Percentiles rank a stretch among this genome's conserved stretches.
Evolutionary conservation across 768 basidiomycete species (phyloP).

Genomic region (Mycena filopes): DNA sequence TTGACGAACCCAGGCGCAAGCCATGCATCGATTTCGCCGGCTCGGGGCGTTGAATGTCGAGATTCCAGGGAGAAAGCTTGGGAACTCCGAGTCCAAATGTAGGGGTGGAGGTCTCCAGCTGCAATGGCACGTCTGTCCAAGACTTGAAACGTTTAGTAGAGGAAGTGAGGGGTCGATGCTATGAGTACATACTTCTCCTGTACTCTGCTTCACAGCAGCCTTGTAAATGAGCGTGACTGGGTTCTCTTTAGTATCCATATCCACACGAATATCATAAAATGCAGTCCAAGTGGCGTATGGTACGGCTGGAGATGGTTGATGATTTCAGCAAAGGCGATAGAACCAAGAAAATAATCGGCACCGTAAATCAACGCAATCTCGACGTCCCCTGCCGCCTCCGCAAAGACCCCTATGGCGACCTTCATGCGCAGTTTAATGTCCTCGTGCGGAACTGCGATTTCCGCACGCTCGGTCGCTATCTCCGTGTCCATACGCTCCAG

Average conservation of each 20-base stretch:
- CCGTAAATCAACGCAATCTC: constrained; percentile 35
- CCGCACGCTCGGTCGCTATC: constrained; percentile 38
- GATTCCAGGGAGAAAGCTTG: constrained; percentile 44
- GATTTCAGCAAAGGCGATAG: not conserved
- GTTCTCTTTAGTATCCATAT: constrained; percentile 47
- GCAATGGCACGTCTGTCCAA: constrained; percentile 52
- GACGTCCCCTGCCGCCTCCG: constrained; percentile 48
- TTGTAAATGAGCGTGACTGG: constrained; percentile 50
- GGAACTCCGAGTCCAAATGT: constrained; percentile 50
- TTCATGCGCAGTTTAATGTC: constrained; percentile 43
- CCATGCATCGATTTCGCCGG: too few relatives aligned
- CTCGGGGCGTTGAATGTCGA: constrained; percentile 30
- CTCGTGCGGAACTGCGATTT: constrained; percentile 28
- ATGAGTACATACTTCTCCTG: constrained; percentile 47
- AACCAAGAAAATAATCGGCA: not conserved
- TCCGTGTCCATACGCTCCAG: constrained; percentile 38
- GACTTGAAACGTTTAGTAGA: constrained; percentile 34
- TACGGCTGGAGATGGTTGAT: constrained; percentile 24
- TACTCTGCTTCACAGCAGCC: constrained; percentile 49
- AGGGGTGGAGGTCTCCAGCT: constrained; percentile 51
- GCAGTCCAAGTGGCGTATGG: constrained; percentile 47
- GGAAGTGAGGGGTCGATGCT: not conserved
- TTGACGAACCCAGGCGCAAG: not conserved
- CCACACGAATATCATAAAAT: constrained; percentile 51
- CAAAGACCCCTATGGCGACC: constrained; percentile 48